Evolutionary conservation across 106 monocot species (phyloP), one percentile per base, ranked within the genome.

Genomic region (Allium fistulosum): DNA sequence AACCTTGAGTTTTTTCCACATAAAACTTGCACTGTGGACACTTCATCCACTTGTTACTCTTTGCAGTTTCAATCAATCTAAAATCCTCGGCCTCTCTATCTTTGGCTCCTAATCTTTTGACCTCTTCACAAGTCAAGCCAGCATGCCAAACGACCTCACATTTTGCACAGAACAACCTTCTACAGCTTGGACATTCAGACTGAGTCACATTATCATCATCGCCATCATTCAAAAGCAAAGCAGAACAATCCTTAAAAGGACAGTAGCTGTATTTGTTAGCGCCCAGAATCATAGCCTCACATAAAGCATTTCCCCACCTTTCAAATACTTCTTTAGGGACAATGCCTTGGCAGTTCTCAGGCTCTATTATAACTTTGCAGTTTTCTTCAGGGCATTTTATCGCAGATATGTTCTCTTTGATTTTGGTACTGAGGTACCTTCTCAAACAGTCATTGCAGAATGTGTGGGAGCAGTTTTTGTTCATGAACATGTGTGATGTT

Each of bases 71-170:
- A 57, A 80, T 51, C 60, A 93, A 67, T 69, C 83, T 57, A 7
- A 77, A 46, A 70, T 88, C 92, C 71, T 80, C 87, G 26, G 12
- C 61, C 22, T 47, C 55, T 58, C 67, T 79, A 61, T 88, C 81
- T 17, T 74, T 75, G 10, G 10, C 4, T 2, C 68, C 69, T 49
- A 81, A 9, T 15, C 45, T 62, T 69, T 67, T 17, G 46, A 62
- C 84, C 17, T 76, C 76, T 50, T 61, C 58, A 48, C 86, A 86
- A 11, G 16, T 60, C 6, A 80, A 2, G 5, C 75, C 84, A 0
- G 58, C 16, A 53, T 87, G 91, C 91, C 91, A 91, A 5, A 73
- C 46, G 13, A 88, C 91, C 13, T 62, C 72, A 59, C 87, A 87
- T 46, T 51, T 15, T 0, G 84, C 85, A n/a, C 91, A 92, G 71